Conservation (phyloP, 2,329 filamentous ascomycete species). For the Sclerotinia sclerotiorum region DNA sequence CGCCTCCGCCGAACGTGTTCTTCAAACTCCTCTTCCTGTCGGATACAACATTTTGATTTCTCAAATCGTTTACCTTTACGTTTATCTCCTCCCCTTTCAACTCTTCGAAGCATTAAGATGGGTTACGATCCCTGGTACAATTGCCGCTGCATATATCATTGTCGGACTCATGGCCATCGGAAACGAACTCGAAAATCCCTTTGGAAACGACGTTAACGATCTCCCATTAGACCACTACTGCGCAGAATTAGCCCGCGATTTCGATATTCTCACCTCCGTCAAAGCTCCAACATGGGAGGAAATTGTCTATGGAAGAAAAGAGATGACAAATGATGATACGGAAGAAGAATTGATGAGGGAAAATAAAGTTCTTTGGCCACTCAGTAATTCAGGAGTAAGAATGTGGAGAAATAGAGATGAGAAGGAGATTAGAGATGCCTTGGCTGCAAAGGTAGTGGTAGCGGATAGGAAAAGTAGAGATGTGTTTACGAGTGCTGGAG, state of each 20-base stretch:
- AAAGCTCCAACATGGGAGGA: constrained; percentile 31
- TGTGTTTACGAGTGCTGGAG: background rate
- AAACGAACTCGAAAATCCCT: constrained; percentile 81
- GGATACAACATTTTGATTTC: constrained; percentile 83
- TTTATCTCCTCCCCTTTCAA: constrained; percentile 79
- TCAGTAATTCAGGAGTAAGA: constrained; percentile 45
- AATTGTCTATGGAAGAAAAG: constrained; percentile 25
- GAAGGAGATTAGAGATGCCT: constrained; percentile 45
- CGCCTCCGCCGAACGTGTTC: constrained; percentile 71
- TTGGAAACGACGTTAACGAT: constrained; percentile 81
- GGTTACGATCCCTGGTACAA: constrained; percentile 75
- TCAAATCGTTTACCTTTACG: constrained; percentile 84
- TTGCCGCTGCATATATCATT: constrained; percentile 77
- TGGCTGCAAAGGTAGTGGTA: constrained; percentile 37
- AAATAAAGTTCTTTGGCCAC: constrained; percentile 42
- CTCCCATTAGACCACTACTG: constrained; percentile 75
- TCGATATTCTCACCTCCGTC: constrained; percentile 61
- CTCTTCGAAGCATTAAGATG: constrained; percentile 63
- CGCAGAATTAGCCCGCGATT: constrained; percentile 68
- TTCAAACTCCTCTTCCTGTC: constrained; percentile 78
- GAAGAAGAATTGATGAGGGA: constrained; percentile 18
- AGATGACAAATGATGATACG: constrained; percentile 6
- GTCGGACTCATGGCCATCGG: constrained; percentile 75
- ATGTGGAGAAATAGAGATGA: constrained; percentile 48
- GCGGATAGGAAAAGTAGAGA: constrained; percentile 19